Conservation (phyloP, 2,329 filamentous ascomycete species). For the Colletotrichum falcatum region DNA sequence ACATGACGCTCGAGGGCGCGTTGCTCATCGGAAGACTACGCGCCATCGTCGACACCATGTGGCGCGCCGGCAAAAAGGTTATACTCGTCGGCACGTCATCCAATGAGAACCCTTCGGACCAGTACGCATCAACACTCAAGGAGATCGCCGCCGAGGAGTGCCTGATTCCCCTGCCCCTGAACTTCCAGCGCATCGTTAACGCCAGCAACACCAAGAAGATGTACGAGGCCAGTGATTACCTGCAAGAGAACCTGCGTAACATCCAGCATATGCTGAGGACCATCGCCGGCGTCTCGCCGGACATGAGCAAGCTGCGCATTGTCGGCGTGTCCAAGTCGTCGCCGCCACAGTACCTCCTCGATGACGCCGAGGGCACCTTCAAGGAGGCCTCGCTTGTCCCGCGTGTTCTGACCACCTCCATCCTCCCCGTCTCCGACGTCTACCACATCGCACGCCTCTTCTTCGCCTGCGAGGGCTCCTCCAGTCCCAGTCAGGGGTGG, state of each 20-base stretch:
- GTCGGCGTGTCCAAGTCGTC: slow-evolving; percentile 36
- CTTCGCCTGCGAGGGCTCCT: slow-evolving; percentile 35
- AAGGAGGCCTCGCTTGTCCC: slow-evolving; percentile 43
- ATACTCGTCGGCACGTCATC: slow-evolving; percentile 84
- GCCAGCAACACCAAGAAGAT: slow-evolving; percentile 37
- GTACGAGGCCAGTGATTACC: slow-evolving; percentile 51
- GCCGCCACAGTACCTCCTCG: slow-evolving; percentile 33
- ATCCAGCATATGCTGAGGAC: slow-evolving; percentile 59
- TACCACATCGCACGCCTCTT: slow-evolving; percentile 52
- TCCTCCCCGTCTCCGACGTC: slow-evolving; percentile 55
- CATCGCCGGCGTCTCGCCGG: slow-evolving; percentile 47
- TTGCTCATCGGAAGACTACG: slow-evolving; percentile 78
- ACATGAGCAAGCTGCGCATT: slow-evolving; percentile 36
- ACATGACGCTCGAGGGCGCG: slow-evolving; percentile 74
- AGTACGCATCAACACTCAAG: slow-evolving; percentile 55
- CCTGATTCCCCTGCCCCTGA: slow-evolving; percentile 49
- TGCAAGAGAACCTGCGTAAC: slow-evolving; percentile 60
- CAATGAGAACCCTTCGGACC: slow-evolving; percentile 60
- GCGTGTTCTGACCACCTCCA: slow-evolving; percentile 42
- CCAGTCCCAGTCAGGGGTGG: slow-evolving; percentile 23
- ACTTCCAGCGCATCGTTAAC: slow-evolving; percentile 41
- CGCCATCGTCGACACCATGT: slow-evolving; percentile 76
- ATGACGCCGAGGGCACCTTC: slow-evolving; percentile 30
- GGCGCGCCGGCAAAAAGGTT: slow-evolving; percentile 77
- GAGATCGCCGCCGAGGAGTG: slow-evolving; percentile 57